These are phyloP conservation scores for Exophiala xenobiotica DNA, from an alignment of 2,329 filamentous ascomycete species.

Conservation along the genomic window DNA sequence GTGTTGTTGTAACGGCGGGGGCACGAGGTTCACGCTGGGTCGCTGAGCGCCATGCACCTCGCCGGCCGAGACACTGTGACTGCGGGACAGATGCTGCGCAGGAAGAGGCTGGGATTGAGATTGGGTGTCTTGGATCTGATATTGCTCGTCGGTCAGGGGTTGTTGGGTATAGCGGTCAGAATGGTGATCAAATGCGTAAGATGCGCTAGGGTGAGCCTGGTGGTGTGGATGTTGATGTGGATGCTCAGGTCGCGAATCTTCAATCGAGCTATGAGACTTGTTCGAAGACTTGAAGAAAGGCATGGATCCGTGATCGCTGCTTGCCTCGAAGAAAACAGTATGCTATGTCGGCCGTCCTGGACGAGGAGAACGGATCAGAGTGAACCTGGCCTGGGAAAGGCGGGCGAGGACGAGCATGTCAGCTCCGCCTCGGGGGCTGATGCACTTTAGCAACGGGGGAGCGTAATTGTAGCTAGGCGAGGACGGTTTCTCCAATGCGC, in stretches of 20 bases:
- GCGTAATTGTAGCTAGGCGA: not conserved
- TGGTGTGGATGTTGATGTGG: conserved; percentile 8
- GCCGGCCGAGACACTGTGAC: conserved; percentile 19
- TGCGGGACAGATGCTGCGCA: conserved; percentile 21
- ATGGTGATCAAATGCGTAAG: conserved; percentile 9
- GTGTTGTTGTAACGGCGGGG: conserved; percentile 19
- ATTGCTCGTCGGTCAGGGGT: conserved; percentile 12
- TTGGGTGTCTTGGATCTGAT: conserved; percentile 14
- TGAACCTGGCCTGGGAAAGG: conserved; percentile 1
- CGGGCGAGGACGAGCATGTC: conserved; percentile 2
- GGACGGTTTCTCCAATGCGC: not conserved
- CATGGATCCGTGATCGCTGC: conserved; percentile 23
- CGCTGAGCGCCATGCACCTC: conserved; percentile 26
- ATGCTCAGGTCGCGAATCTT: conserved; percentile 21
- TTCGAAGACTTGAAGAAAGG: conserved; percentile 30
- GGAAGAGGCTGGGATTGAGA: conserved; percentile 22
- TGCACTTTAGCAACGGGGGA: not conserved
- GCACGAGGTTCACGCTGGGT: conserved; percentile 26
- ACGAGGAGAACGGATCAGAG: not conserved
- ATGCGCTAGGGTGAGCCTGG: conserved; percentile 11
- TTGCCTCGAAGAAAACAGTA: not conserved
- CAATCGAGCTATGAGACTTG: conserved; percentile 33
- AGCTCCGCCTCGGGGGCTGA: conserved; percentile 1
- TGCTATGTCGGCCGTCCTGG: conserved; percentile 6
- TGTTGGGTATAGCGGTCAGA: conserved; percentile 16